Conservation (phyloP, 106 monocot species). For the Acanthochlamys bracteata region DNA sequence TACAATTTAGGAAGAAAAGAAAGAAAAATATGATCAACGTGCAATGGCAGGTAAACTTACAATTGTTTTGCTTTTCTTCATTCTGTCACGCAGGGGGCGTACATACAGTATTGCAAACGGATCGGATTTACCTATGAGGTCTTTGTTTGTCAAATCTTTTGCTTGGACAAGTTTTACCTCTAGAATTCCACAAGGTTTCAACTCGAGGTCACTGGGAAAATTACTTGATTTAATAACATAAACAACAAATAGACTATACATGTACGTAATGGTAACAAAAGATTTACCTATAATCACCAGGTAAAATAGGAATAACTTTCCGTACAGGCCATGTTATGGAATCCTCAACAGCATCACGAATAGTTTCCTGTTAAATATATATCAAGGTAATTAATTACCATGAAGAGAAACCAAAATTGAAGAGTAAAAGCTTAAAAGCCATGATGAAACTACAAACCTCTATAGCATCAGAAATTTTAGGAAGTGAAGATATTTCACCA, state of each 20-base stretch:
- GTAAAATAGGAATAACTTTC: slow-evolving; percentile 83
- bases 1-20: no score
- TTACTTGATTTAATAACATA: background rate
- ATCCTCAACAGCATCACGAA: slow-evolving; percentile 85
- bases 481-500: slow-evolving; percentile 75
- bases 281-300: slow-evolving; percentile 84
- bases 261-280: background rate
- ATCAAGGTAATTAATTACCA: no score
- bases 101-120: slow-evolving; percentile 66
- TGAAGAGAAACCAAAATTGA: no score
- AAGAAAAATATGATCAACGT: slow-evolving; percentile 3
- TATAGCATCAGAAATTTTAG: slow-evolving; percentile 87
- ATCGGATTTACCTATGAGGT: slow-evolving; percentile 84
- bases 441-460: slow-evolving; percentile 40
- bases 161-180: slow-evolving; percentile 94
- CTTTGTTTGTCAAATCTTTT: slow-evolving; percentile 76
- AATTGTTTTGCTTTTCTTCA: slow-evolving; percentile 81
- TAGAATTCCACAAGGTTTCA: slow-evolving; percentile 79
- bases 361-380: slow-evolving; percentile 52
- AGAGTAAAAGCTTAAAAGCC: no score
- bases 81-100: slow-evolving; percentile 68
- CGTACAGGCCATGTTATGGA: slow-evolving; percentile 79
- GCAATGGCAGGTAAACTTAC: slow-evolving; percentile 51
- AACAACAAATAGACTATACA: background rate
- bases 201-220: slow-evolving; percentile 54